phyloP scores from a whole-genome alignment of 2,329 filamentous ascomycete genomes.

The Hymenoscyphus repandus region DNA sequence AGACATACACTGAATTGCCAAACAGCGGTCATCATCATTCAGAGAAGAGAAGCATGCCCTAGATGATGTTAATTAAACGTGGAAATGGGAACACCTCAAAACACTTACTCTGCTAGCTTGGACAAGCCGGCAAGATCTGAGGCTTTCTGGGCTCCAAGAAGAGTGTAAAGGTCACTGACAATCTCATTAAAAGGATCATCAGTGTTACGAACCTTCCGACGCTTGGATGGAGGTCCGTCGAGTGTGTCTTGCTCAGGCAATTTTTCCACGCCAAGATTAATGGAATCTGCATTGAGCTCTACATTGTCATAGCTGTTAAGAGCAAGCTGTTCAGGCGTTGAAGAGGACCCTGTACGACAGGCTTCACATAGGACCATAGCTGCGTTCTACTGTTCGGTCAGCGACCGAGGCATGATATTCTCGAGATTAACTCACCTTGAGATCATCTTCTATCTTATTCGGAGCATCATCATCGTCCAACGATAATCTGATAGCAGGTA shows the following conservation, averaged over 20 bases:
- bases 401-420: background rate
- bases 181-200: conserved; percentile 30
- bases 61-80: conserved; percentile 10
- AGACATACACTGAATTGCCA: conserved; percentile 50
- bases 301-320: conserved; percentile 18
- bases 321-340: background rate
- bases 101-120: conserved; percentile 43
- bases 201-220: conserved; percentile 30
- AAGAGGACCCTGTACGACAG: conserved; percentile 11
- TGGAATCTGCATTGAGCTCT: conserved; percentile 23
- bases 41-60: conserved; percentile 41
- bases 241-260: background rate
- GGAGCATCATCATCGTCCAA: conserved; percentile 8
- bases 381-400: conserved; percentile 19
- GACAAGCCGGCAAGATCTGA: conserved; percentile 36
- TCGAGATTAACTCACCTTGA: conserved; percentile 20
- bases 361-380: conserved; percentile 15
- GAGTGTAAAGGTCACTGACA: conserved; percentile 28
- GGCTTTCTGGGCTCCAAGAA: conserved; percentile 33
- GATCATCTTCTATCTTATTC: conserved; percentile 18
- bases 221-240: conserved; percentile 24
- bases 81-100: background rate
- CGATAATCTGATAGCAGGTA: conserved; percentile 18
- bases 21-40: conserved; percentile 45
- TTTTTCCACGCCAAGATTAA: conserved; percentile 14